Evolutionary conservation across 345 rosid genomes (phyloP).

Genomic region (Linum usitatissimum): DNA sequence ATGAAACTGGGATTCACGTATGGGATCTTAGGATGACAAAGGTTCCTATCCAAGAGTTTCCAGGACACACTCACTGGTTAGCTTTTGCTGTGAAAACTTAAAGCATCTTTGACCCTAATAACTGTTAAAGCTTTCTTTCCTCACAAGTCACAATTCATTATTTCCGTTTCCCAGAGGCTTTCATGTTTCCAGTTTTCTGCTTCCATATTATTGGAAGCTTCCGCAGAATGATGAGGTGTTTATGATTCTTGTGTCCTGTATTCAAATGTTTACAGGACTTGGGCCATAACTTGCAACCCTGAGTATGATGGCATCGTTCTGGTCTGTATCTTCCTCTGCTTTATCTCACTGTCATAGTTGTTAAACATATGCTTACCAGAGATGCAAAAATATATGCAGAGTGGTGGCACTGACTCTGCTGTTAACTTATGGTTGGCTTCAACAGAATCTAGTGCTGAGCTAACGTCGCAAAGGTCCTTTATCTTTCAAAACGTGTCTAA

Average conservation of each 20-base stretch:
- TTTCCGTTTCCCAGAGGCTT: slow-evolving; percentile 6
- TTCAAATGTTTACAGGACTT: slow-evolving; percentile 53
- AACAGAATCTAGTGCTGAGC: slow-evolving; percentile 32
- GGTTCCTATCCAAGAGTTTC: slow-evolving; percentile 53
- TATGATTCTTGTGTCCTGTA: slow-evolving; percentile 12
- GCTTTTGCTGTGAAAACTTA: not conserved
- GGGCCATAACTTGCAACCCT: slow-evolving; percentile 80
- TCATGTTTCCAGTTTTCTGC: slow-evolving; percentile 2
- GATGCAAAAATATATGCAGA: slow-evolving; percentile 33
- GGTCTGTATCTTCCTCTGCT: slow-evolving; percentile 40
- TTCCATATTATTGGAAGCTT: not conserved
- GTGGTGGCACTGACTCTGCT: slow-evolving; percentile 83
- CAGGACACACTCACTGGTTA: slow-evolving; percentile 87
- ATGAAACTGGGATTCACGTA: slow-evolving; percentile 60
- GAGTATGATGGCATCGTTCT: slow-evolving; percentile 68
- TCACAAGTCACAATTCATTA: slow-evolving; percentile 9
- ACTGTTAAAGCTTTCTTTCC: not conserved
- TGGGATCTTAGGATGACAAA: slow-evolving; percentile 76
- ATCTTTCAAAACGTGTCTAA: not conserved
- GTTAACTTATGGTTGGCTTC: slow-evolving; percentile 81
- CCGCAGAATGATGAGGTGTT: slow-evolving; percentile 3
- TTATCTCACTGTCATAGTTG: slow-evolving; percentile 1
- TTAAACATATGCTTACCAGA: slow-evolving; percentile 6
- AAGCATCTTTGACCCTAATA: too few relatives aligned
- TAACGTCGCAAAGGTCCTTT: slow-evolving; percentile 40